Base-by-base conservation (phyloP, 1,284 basidiomycete species). In the Microbotryum silenes-acaulis region DNA sequence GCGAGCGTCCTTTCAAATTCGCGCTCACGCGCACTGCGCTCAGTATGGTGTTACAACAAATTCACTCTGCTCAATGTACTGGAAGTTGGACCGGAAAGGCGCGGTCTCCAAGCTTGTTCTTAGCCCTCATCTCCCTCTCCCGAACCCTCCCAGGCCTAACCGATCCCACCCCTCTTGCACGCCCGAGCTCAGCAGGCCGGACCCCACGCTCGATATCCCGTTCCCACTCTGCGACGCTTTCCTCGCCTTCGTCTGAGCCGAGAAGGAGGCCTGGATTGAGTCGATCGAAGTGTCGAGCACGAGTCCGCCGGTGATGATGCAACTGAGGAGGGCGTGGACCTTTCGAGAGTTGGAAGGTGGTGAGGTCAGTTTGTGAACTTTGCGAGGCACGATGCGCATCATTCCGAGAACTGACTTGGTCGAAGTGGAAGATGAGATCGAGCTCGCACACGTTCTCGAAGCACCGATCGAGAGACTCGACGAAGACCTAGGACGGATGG, bases 381-480 rank as follows among this genome's bases (percentile, higher is more conserved):
- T 25, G 16, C 18, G 14, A 18, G 20, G 12, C 5, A 21, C 12
- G 27, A 59, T 47, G 8, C n/a, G 49, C 33, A 50, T 16, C 51
- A 25, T 33, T 42, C 52, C 48, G 25, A 33, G 46, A 47, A 72
- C 80, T 48, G 64, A 91, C 93, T 80, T 97, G 90, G 75, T 98
- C 94, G 72, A 97, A 98, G 77, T 97, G 91, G 76, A 98, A 98
- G 61, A 98, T 94, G 29, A 99, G 81, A 75, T 99, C 96, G 51
- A 99, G 81, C 77, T 99, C 96, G 78, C 96, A 98, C 0, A 99
- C 96, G 72, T 97, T 97, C 78, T 97, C 92, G 73, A 98, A 99
- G 27, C 90, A 86, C 51, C 91, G 81, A 75, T 99, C 96, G 31
- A 99, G 80, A 1, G 89, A 87, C 78, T 99, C 96, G 53, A 99